Base-by-base conservation (phyloP, 108 stramenopile species). In the Cyclotella choctawhatcheeana region DNA sequence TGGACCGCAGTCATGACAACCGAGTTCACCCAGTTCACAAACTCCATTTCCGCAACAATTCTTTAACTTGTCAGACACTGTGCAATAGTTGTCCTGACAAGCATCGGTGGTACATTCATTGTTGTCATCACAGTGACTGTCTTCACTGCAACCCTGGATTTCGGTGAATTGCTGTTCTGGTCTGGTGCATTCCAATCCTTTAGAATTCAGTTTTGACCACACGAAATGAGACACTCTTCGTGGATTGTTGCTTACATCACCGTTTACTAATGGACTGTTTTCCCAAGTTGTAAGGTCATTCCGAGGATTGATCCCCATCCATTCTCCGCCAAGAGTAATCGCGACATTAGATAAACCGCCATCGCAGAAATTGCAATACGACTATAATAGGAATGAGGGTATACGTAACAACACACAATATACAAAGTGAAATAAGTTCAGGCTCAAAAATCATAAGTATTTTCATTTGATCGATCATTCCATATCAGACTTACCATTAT, bases 321-420 rank as follows among this genome's bases (percentile, higher is more conserved):
- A 77, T 18, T 65, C 62, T 18, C 76, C 76, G 22, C 76, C 76
- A 43, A 71, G 56, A 2, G 76, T 77, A 1, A 64, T 27, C 18
- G 71, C 71, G 47, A 77, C 64, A 21, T 77, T 77, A 13, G 29
- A 14, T 7, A 75, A 31, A 10, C 76, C 76, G 20, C 76, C 76
- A 12, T 52, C 58, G 48, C 76, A 77, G 32, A 77, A 77, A 32
- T 77, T 71, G 44, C 76, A 77, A 66, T 77, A 77, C 22, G 70
- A 71, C 76, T 61, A 40, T 12, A 34, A 33, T 20, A 21, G 10
- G 2, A 21, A n/a, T 21, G 5, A 29, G 5, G 4, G 30, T 17
- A 10, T 26, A 5, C 26, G 29, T 31, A n/a, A n/a, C n/a, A n/a
- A n/a, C n/a, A n/a, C n/a, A n/a, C n/a, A n/a, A n/a, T n/a, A n/a